Base-by-base conservation (phyloP, 208 protist species). In the Leishmania arabica region DNA sequence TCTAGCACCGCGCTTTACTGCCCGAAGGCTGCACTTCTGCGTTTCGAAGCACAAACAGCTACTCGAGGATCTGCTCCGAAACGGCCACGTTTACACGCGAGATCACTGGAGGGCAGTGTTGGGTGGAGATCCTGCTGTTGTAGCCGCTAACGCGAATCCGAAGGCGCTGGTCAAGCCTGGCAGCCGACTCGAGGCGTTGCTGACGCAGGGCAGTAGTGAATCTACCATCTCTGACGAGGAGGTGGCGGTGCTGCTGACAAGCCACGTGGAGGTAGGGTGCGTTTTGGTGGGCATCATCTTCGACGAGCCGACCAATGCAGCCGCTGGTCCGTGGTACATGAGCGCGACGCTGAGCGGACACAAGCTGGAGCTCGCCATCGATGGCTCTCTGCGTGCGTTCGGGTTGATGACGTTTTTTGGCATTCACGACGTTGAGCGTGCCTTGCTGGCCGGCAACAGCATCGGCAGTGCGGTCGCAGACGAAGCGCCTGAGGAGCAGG, bases 341-440 rank as follows among this genome's bases (percentile, higher is more conserved):
- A 98, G 93, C 79, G 95, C 91, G 56, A 96, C 92, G 11, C 84
- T 98, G 65, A 97, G 89, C 69, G 78, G 76, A 47, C 85, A 87
- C 81, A 98, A 98, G 80, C 76, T 98, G 53, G 95, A 98, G 82
- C 69, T 98, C 15, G 91, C 93, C 1, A 87, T 98, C 34, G 95
- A 97, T 70, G 90, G 75, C 42, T 95, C 93, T 31, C 84, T 98
- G 56, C 91, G 94, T 51, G 83, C 88, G 21, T 97, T 95, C 78
- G 93, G 89, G 19, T 85, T 97, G 72, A 89, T 98, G 86, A 77
- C 87, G 27, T 96, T 91, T 86, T 89, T 92, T 7, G 90, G 82
- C 76, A 84, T 90, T n/a, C 79, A 82, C 72, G 75, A 81, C 2
- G 53, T 86, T 34, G 79, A 81, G 75, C 69, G 77, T 53, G 76